Percentiles rank a stretch among this genome's conserved stretches.
These are phyloP conservation scores for Pelargonium australe DNA, from an alignment of 441 rosid genomes.

Conservation along the genomic window DNA sequence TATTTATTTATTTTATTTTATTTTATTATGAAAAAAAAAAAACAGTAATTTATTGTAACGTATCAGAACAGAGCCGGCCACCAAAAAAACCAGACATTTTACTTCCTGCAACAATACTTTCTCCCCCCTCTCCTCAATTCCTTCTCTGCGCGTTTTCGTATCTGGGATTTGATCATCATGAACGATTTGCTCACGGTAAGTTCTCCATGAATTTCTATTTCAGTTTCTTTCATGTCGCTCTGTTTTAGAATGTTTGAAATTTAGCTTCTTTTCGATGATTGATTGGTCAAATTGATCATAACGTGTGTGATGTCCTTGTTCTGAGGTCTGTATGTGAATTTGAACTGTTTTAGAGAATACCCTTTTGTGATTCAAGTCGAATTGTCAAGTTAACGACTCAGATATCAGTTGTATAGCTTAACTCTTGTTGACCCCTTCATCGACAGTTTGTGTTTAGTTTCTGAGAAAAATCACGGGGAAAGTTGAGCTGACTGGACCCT, in stretches of 20 bases:
- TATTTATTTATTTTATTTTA: too few relatives aligned
- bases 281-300: background rate
- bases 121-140: background rate
- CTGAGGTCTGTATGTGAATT: background rate
- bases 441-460: background rate
- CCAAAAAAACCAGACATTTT: too few relatives aligned
- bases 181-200: conserved; percentile 6
- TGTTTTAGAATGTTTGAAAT: background rate
- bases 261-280: background rate
- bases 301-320: background rate
- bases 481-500: background rate
- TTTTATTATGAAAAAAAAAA: too few relatives aligned
- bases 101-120: too few relatives aligned
- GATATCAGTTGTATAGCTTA: background rate
- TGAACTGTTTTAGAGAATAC: background rate
- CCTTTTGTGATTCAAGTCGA: background rate
- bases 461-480: background rate
- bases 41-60: too few relatives aligned
- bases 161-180: background rate
- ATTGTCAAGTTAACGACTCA: too few relatives aligned
- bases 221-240: background rate
- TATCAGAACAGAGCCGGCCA: too few relatives aligned
- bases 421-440: conserved; percentile 1
- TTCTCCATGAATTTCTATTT: background rate
- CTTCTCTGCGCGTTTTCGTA: background rate